Base-by-base conservation (phyloP, 495 filamentous ascomycete genomes). In the Lophiostoma macrostomum region DNA sequence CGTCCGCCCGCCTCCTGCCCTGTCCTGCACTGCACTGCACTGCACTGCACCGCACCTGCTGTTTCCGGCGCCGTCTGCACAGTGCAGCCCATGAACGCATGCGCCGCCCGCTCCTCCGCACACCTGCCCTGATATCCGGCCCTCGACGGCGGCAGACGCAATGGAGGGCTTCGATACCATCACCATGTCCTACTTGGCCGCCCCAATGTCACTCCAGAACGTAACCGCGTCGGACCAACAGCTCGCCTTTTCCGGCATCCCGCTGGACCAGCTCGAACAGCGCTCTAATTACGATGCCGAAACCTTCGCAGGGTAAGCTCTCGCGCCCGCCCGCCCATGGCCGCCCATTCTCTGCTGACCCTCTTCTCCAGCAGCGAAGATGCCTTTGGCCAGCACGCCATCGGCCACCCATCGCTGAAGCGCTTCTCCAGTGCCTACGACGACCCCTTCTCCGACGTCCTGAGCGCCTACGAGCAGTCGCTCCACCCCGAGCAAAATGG, bases 101-200 rank as follows among this genome's bases (percentile, higher is more conserved):
- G 52, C 57, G 31, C 43, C 47, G n/a, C 27, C 30, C n/a, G n/a
- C n/a, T n/a, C 48, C 56, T 32, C 48, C 43, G 35, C 38, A 18
- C 37, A 37, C 46, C 50, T 58, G 45, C 53, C 41, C 54, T 40
- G 52, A 46, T 45, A 46, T 31, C 30, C 60, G 36, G 55, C 55
- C 43, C 42, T 49, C n/a, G n/a, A n/a, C n/a, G 45, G 16, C 50
- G 25, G 28, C 58, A 60, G 63, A 45, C 37, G 65, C 65, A 66
- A 83, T 85, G 77, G 77, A 84, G 63, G 76, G 79, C 66, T 86
- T 80, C 70, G 80, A 84, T 62, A 77, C 76, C 56, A 79, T 81
- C 69, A 75, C 75, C 61, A 80, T 85, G 78, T 76, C 79, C 35
- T 85, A 83, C 63, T 62, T 83, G 66, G 72, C 77, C 19, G 30